Evolutionary conservation across 2,329 filamentous ascomycete species (phyloP).

Genomic region (Karstenula rhodostoma): DNA sequence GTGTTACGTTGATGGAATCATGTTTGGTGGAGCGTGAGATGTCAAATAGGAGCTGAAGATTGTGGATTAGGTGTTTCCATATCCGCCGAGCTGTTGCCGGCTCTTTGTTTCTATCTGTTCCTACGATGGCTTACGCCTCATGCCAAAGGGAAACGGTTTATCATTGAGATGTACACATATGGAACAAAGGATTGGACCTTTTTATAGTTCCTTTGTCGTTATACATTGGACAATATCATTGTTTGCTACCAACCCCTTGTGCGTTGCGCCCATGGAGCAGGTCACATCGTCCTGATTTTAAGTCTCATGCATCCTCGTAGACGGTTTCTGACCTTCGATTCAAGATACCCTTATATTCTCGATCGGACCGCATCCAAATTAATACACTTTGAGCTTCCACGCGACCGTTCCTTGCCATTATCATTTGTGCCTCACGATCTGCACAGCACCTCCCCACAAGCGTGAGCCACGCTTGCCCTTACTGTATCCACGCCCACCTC

Average conservation of each 20-base stretch:
- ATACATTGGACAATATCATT: not conserved
- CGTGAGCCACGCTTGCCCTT: not conserved
- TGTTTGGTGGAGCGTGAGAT: conserved; percentile 21
- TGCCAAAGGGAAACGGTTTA: not conserved
- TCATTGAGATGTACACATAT: not conserved
- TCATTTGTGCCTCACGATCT: not conserved
- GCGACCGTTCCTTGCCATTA: not conserved
- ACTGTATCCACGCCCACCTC: not conserved
- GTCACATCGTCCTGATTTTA: not conserved
- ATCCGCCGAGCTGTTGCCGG: not conserved
- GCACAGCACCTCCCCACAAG: not conserved
- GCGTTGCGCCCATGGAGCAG: not conserved
- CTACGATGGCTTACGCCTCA: not conserved
- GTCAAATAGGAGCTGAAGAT: not conserved
- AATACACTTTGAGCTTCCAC: no score
- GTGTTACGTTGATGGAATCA: conserved; percentile 21
- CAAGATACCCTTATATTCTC: not conserved
- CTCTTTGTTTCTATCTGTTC: not conserved
- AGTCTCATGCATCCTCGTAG: not conserved
- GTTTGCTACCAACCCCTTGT: not conserved
- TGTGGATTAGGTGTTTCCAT: conserved; percentile 16
- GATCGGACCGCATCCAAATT: not conserved
- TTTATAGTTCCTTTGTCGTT: not conserved
- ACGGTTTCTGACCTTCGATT: not conserved
- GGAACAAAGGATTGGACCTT: not conserved